Evolutionary conservation across 2,329 filamentous ascomycete species (phyloP), one percentile per base, ranked within the genome.

Genomic region (Acrocalymma vagum): DNA sequence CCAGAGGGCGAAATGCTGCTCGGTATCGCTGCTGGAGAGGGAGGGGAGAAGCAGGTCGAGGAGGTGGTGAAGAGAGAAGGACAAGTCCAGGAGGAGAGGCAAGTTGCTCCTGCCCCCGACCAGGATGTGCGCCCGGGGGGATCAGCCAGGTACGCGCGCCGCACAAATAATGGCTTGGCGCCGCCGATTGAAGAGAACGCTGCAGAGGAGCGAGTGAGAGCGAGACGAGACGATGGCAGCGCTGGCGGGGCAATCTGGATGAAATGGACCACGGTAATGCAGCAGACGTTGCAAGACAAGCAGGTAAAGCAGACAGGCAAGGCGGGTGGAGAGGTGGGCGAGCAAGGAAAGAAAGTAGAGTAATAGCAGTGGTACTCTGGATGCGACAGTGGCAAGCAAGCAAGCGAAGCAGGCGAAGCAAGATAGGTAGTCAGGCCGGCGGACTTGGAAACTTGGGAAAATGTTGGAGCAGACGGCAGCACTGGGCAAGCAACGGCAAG

Each of bases 31-130:
- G 47, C 36, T 53, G 45, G 44, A 58, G 50, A 35, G 42, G 29
- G 45, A 54, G 45, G 44, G 56, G 50, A 35, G 42, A 30, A 43
- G 28, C 35, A 42, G 37, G 30, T 40, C 36, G 42, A 42, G 38
- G 38, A 45, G 33, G 42, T 42, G 37, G 15, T 22, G 32, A 33
- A 16, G 21, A 9, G 32, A 7, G 32, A 11, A 18, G 10, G 27
- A n/a, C 18, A 25, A 27, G 28, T 33, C 28, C 41, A 45, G 33
- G 33, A 37, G 38, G 17, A 42, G 45, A 48, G 42, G 46, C 34
- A 33, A 42, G 44, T 51, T 23, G 55, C 55, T 59, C 51, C 58
- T 59, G 50, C 52, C 47, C 40, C 33, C 42, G 46, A 43, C 37
- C 45, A 48, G 37, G 42, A 21, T 13, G 25, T 25, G 44, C 27